Evolutionary conservation across 2,329 filamentous ascomycete genomes (phyloP).

Genomic region (Xylariales sp.): DNA sequence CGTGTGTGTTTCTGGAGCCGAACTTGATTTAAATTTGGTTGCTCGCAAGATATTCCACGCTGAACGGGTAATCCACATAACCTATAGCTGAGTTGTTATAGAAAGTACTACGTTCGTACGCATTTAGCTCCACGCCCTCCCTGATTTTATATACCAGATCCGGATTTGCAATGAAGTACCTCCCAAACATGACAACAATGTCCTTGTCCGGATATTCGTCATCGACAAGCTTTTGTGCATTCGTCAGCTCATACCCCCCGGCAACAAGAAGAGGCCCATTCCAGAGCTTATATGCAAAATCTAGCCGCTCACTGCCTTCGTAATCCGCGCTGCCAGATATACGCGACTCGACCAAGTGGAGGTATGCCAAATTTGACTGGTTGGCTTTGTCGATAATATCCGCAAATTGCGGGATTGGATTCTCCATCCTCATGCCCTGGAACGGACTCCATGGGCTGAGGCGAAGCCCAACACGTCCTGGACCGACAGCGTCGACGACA

Average conservation of each 20-base stretch:
- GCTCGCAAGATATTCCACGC: conserved; percentile 14
- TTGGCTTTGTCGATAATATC: conserved; percentile 50
- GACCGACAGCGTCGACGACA: conserved; percentile 37
- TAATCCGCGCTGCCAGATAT: conserved; percentile 38
- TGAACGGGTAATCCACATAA: conserved; percentile 34
- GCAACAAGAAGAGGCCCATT: conserved; percentile 27
- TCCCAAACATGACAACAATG: conserved; percentile 29
- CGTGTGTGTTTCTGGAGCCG: no score
- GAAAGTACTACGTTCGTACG: conserved; percentile 23
- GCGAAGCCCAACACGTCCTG: conserved; percentile 50
- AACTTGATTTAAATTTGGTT: not conserved
- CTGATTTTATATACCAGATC: conserved; percentile 24
- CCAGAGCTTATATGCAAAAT: conserved; percentile 32
- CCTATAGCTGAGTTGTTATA: conserved; percentile 24
- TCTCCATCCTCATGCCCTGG: conserved; percentile 58
- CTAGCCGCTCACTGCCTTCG: conserved; percentile 28
- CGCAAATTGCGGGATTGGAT: conserved; percentile 60
- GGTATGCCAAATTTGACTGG: conserved; percentile 50
- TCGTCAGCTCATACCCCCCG: conserved; percentile 25
- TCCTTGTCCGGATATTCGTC: conserved; percentile 24
- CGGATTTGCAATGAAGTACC: conserved; percentile 28
- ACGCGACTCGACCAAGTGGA: conserved; percentile 58
- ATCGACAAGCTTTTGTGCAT: conserved; percentile 25
- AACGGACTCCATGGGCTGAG: conserved; percentile 57
- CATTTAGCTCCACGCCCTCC: conserved; percentile 20